These are phyloP conservation scores for Populus hybrid DNA, from an alignment of 441 rosid species.

Conservation along the genomic window DNA sequence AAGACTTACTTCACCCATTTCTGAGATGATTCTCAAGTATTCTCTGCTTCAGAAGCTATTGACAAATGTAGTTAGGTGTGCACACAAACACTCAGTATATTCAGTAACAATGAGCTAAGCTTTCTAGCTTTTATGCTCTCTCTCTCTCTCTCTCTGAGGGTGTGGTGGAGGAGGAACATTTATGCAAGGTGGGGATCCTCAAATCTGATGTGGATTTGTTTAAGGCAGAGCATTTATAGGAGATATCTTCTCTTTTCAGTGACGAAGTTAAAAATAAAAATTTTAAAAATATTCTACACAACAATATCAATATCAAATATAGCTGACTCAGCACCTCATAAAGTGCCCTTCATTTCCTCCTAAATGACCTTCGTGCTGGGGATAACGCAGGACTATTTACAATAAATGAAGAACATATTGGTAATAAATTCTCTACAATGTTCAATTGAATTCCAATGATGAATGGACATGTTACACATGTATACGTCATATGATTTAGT, in stretches of 20 bases:
- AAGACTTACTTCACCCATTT: constrained; percentile 47
- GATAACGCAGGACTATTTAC: background rate
- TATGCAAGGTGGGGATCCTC: constrained; percentile 19
- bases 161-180: constrained; percentile 6
- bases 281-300: too few species aligned
- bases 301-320: too few species aligned
- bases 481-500: background rate
- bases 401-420: background rate
- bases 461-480: background rate
- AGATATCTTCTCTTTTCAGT: too few species aligned
- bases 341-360: constrained; percentile 12
- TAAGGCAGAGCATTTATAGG: background rate
- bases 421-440: background rate
- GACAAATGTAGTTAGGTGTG: background rate
- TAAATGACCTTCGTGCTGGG: background rate
- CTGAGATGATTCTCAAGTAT: constrained; percentile 3
- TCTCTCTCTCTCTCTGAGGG: too few species aligned
- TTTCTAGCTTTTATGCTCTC: background rate
- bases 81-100: background rate
- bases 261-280: too few species aligned
- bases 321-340: constrained; percentile 26
- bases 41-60: background rate
- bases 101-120: background rate
- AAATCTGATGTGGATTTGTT: constrained; percentile 35
- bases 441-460: background rate